Evolutionary conservation across 129 eudicot genomes (phyloP), one percentile per base, ranked within the genome.

Genomic region (Ambrosia trifida): DNA sequence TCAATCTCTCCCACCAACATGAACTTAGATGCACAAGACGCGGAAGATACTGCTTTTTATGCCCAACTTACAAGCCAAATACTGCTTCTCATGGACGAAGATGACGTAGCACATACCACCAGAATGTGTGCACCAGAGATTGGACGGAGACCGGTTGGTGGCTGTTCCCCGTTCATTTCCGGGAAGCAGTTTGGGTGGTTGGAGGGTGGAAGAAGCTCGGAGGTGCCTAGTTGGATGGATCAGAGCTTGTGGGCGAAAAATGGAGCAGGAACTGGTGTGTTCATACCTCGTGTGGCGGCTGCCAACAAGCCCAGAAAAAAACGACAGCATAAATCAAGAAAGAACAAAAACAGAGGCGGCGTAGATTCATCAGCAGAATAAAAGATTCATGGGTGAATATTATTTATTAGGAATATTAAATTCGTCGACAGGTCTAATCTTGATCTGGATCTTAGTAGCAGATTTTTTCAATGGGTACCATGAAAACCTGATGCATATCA

Each of bases 241-340:
- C n/a, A 69, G 38, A 85, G 62, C 70, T 72, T 82, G 83, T 90
- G 95, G 95, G 85, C 83, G 43, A 76, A 43, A 3, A 83, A 83
- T 43, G 78, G 70, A 1, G 19, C 5, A 4, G 91, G 97, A 40
- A 90, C 97, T 4, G 97, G 97, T 28, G 97, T 90, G 63, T 90
- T 90, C 79, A 90, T 90, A 73, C 97, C 97, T 10, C 86, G 74
- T 16, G 67, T 17, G 14, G 78, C 75, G 63, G 49, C 61, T 14
- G 12, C 51, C 11, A n/a, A 58, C 38, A 79, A 82, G 13, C 73
- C 82, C 12, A 75, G 77, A 24, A 82, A 76, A 66, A 85, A 76
- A 74, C 52, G 68, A 70, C 72, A 44, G 14, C 82, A 64, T 61
- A 52, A 45, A 64, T 11, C 84, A 74, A 54, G 80, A 45, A 68